Conservation (phyloP, 495 filamentous ascomycete genomes). For the Hypomontagnella monticulosa region DNA sequence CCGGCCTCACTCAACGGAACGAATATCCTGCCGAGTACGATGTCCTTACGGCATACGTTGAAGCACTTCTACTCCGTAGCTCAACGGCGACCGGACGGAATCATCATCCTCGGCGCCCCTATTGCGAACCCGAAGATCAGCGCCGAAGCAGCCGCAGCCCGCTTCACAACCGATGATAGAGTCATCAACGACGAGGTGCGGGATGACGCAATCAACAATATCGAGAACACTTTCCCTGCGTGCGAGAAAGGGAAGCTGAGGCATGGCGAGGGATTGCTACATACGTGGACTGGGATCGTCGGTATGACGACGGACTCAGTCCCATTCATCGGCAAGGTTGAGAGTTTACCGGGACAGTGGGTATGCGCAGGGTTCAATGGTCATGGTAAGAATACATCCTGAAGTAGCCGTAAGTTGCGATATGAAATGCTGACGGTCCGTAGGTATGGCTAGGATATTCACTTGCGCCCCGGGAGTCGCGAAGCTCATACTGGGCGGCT, state of each 20-base stretch:
- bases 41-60: slow-evolving; percentile 43
- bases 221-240: slow-evolving; percentile 33
- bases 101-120: slow-evolving; percentile 42
- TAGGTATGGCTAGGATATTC: slow-evolving; percentile 48
- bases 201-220: slow-evolving; percentile 34
- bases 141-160: slow-evolving; percentile 9
- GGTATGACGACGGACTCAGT: slow-evolving; percentile 47
- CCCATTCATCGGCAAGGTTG: slow-evolving; percentile 40
- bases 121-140: slow-evolving; percentile 39
- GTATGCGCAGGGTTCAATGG: slow-evolving; percentile 47
- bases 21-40: slow-evolving; percentile 31
- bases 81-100: slow-evolving; percentile 40
- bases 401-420: not conserved
- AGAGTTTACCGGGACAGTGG: slow-evolving; percentile 39
- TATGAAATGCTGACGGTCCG: not conserved
- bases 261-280: slow-evolving; percentile 37
- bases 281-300: slow-evolving; percentile 47
- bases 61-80: slow-evolving; percentile 44
- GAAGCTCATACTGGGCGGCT: slow-evolving; percentile 41
- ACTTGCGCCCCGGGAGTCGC: slow-evolving; percentile 41
- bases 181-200: slow-evolving; percentile 38
- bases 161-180: slow-evolving; percentile 32
- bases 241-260: slow-evolving; percentile 23
- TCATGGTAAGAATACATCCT: slow-evolving; percentile 33
- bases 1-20: slow-evolving; percentile 23